Conservation (phyloP, 192 early-diverging fungal species). For the Obelidium mucronatum region DNA sequence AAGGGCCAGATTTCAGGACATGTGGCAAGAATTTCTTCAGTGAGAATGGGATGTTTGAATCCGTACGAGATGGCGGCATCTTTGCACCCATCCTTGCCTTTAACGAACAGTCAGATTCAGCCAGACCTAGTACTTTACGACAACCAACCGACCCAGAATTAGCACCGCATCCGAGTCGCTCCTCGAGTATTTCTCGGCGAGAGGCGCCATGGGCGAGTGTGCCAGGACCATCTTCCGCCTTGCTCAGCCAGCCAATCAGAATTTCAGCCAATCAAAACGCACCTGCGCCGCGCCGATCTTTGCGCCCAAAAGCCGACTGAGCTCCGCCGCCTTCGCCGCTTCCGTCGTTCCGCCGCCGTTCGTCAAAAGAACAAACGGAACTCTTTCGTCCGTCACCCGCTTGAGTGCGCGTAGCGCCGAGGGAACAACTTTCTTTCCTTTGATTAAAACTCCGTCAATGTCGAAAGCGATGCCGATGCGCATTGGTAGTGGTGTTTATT, state of each 20-base stretch:
- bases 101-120: too few species aligned
- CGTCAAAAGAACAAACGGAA: constrained; percentile 64
- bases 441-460: constrained; percentile 87
- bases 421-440: constrained; percentile 73
- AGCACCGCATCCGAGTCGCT: constrained; percentile 60
- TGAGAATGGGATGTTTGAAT: constrained; percentile 69
- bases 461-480: constrained; percentile 52
- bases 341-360: constrained; percentile 69
- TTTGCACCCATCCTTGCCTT: constrained; percentile 16
- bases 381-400: constrained; percentile 60
- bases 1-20: constrained; percentile 75
- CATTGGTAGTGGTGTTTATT: neutral
- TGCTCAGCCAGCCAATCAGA: neutral
- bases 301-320: constrained; percentile 50
- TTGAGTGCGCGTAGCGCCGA: constrained; percentile 71
- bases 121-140: neutral
- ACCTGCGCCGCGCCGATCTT: constrained; percentile 27
- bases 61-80: constrained; percentile 66
- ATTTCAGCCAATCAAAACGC: neutral
- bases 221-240: constrained; percentile 75
- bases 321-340: constrained; percentile 64
- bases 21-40: constrained; percentile 74
- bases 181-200: constrained; percentile 67
- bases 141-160: constrained; percentile 65
- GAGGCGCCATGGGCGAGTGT: constrained; percentile 84